Conservation (phyloP, 441 rosid species). For the Caryocar brasiliense region DNA sequence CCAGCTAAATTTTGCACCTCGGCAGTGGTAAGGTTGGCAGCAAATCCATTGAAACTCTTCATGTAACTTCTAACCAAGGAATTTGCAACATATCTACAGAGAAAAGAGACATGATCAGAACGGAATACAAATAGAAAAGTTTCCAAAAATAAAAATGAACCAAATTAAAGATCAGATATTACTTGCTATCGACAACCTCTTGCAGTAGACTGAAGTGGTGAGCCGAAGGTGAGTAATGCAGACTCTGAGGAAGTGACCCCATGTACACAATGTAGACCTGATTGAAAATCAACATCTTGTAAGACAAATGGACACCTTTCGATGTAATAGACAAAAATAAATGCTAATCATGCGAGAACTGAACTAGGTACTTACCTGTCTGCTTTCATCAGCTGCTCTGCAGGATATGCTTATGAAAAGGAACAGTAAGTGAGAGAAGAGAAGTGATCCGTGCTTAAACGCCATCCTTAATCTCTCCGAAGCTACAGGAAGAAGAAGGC, state of each 20-base stretch:
- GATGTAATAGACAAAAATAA: too few relatives aligned
- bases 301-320: too few relatives aligned
- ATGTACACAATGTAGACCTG: conserved; percentile 49
- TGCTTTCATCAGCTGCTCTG: too few relatives aligned
- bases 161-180: background rate
- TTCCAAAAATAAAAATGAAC: background rate
- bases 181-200: conserved; percentile 24
- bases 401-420: too few relatives aligned
- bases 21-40: conserved; percentile 29
- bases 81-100: conserved; percentile 17
- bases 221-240: conserved; percentile 23
- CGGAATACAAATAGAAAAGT: background rate
- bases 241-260: conserved; percentile 44
- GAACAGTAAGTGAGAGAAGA: too few relatives aligned
- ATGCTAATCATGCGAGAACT: too few relatives aligned
- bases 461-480: too few relatives aligned
- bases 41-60: conserved; percentile 48
- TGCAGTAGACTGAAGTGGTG: conserved; percentile 33
- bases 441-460: too few relatives aligned
- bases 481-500: too few relatives aligned
- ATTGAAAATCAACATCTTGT: too few relatives aligned
- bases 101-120: background rate
- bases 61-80: conserved; percentile 38
- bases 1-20: conserved; percentile 24
- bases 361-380: too few relatives aligned